phyloP scores from a whole-genome alignment of 768 basidiomycete genomes.

The Leccinum olivaceopallidum region DNA sequence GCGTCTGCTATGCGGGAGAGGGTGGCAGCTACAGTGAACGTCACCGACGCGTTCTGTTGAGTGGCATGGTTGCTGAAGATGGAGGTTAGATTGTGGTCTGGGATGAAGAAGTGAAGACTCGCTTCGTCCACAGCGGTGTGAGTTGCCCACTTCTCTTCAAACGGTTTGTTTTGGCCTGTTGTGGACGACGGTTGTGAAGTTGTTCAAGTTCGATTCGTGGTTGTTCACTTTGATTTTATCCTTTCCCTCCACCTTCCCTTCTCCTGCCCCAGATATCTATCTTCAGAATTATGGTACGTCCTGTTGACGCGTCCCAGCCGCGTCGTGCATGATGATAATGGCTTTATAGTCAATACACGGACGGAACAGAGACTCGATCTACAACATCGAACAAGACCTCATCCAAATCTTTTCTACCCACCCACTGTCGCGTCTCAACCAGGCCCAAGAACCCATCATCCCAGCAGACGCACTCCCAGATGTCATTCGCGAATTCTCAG shows the following conservation, averaged over 20 bases:
- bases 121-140: too few relatives aligned
- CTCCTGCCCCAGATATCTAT: conserved; percentile 3
- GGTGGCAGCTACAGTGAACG: too few relatives aligned
- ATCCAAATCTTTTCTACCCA: conserved; percentile 67
- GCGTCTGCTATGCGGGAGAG: too few relatives aligned
- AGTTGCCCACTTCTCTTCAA: too few relatives aligned
- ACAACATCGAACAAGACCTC: conserved; percentile 69
- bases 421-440: conserved; percentile 56
- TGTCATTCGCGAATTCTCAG: conserved; percentile 63
- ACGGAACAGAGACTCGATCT: conserved; percentile 68
- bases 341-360: conserved; percentile 40
- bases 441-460: conserved; percentile 61
- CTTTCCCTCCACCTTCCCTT: conserved; percentile 1
- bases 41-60: too few relatives aligned
- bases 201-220: conserved; percentile 6
- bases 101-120: too few relatives aligned
- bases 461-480: conserved; percentile 72
- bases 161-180: neutral
- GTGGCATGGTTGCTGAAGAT: too few relatives aligned
- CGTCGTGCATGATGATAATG: conserved; percentile 4
- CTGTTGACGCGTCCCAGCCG: conserved; percentile 10
- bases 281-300: conserved; percentile 28
- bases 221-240: conserved; percentile 8
- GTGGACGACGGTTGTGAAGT: neutral
- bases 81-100: too few relatives aligned